A percentile compares a stretch with the other conserved stretches of the same genome.
Conservation (phyloP, 2,329 filamentous ascomycete species). For the Pseudogymnoascus sp. region DNA sequence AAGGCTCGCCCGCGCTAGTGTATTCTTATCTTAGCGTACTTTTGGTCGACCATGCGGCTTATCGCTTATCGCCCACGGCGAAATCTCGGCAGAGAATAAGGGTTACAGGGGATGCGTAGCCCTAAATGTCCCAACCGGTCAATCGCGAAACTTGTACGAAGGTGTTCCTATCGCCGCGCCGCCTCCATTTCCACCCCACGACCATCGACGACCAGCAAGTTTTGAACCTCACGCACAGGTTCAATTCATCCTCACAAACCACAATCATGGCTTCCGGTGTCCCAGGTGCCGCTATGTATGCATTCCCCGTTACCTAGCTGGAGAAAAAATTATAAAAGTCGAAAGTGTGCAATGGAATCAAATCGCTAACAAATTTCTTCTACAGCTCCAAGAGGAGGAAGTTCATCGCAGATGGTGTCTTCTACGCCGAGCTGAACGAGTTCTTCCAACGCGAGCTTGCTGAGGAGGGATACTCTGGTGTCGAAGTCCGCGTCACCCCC, state of each 20-base stretch:
- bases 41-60: not conserved
- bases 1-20: conserved; percentile 5
- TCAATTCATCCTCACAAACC: conserved; percentile 20
- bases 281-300: conserved; percentile 31
- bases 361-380: conserved; percentile 14
- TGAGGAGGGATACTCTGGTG: conserved; percentile 99
- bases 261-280: conserved; percentile 31
- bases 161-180: conserved; percentile 3
- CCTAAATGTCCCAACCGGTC: conserved; percentile 4
- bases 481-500: conserved; percentile 98
- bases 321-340: not conserved
- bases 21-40: conserved; percentile 2
- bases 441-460: conserved; percentile 99
- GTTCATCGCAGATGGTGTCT: conserved; percentile 97
- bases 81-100: conserved; percentile 8
- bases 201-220: conserved; percentile 22
- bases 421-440: conserved; percentile 99
- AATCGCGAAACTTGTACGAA: not conserved
- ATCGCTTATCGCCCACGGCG: conserved; percentile 4
- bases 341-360: not conserved
- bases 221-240: conserved; percentile 22
- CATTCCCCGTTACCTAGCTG: conserved; percentile 3
- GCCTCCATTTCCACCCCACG: conserved; percentile 14
- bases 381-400: conserved; percentile 83
- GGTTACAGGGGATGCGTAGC: conserved; percentile 8